Conservation (phyloP, 2,329 filamentous ascomycete species). For the Botrytis fragariae region DNA sequence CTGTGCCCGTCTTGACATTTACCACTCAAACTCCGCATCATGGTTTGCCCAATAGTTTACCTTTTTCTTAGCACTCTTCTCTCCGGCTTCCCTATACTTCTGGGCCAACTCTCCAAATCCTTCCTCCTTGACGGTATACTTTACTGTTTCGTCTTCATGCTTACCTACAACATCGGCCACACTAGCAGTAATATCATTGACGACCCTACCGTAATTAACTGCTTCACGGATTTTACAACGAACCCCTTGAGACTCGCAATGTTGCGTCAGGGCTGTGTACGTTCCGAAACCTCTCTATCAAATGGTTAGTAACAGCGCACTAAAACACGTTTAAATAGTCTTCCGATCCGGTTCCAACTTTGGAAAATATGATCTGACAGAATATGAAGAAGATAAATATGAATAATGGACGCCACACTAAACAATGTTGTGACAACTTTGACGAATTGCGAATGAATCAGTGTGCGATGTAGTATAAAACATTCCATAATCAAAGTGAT, state of each 20-base stretch:
- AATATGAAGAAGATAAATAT: neutral
- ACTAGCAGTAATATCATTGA: conserved; percentile 44
- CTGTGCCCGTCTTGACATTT: neutral
- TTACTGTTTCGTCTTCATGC: conserved; percentile 39
- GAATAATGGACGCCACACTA: neutral
- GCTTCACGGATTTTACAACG: conserved; percentile 47
- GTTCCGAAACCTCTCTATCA: conserved; percentile 40
- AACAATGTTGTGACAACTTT: neutral
- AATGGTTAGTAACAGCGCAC: neutral
- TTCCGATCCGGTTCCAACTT: neutral
- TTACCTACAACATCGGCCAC: conserved; percentile 33
- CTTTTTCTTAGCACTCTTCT: conserved; percentile 7
- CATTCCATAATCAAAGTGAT: neutral
- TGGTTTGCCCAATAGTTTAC: conserved; percentile 8
- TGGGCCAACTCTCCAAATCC: conserved; percentile 1
- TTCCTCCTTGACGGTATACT: conserved; percentile 35
- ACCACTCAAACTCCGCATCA: conserved; percentile 11
- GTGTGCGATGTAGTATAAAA: neutral
- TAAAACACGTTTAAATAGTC: neutral
- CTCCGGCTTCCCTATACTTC: neutral
- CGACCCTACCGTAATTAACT: conserved; percentile 41
- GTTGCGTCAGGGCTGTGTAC: conserved; percentile 46
- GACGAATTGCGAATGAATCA: neutral
- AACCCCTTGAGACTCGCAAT: conserved; percentile 47
- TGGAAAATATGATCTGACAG: neutral